phyloP scores from a whole-genome alignment of 2,329 filamentous ascomycete genomes.

The Rhexocercosporidium sp. region DNA sequence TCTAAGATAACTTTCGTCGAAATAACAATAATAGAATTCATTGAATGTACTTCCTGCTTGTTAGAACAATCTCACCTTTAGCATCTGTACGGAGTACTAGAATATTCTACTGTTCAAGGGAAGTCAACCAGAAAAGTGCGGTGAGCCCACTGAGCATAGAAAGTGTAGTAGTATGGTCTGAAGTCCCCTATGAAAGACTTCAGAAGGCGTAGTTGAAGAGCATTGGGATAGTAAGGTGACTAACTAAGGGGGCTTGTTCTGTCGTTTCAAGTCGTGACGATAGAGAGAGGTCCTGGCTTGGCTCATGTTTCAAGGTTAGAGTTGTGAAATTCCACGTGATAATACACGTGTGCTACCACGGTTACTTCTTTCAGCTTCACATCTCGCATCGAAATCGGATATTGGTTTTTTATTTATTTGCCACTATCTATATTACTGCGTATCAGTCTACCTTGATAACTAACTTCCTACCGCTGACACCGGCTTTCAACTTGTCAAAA shows the following conservation, averaged over 20 bases:
- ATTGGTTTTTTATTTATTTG: neutral
- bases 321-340: neutral
- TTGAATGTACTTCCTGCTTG: neutral
- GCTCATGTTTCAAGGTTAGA: neutral
- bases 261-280: neutral
- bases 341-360: neutral
- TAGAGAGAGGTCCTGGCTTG: neutral
- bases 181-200: too few relatives aligned
- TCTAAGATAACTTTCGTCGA: neutral
- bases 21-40: neutral
- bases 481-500: conserved; percentile 26
- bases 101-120: too few relatives aligned
- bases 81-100: too few relatives aligned
- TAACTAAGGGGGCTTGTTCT: neutral
- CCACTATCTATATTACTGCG: too few relatives aligned
- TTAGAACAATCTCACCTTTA: too few relatives aligned
- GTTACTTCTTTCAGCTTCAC: neutral
- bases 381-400: neutral
- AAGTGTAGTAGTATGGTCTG: too few relatives aligned
- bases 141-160: too few relatives aligned
- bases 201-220: too few relatives aligned
- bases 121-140: too few relatives aligned
- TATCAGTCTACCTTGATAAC: conserved; percentile 21
- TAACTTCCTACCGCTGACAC: conserved; percentile 33
- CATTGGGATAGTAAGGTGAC: too few relatives aligned